Evolutionary conservation across 2,329 filamentous ascomycete genomes (phyloP), one percentile per base, ranked within the genome.

Genomic region (Hypoxylon sp.): DNA sequence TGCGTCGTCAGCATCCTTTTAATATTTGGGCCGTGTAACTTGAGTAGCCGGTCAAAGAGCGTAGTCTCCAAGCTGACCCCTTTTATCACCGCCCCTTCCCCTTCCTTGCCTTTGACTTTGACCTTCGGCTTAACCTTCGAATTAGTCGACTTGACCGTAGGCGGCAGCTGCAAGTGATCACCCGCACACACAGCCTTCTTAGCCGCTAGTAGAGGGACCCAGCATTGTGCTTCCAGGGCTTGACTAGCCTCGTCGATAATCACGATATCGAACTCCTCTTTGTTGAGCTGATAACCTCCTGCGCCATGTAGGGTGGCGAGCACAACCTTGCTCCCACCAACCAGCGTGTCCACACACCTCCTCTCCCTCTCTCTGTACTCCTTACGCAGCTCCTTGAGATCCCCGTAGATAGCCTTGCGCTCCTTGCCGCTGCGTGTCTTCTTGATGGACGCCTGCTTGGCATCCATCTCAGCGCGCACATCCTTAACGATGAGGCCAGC

Each of bases 181-280:
- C 96, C 96, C 0, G 96, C 96, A 68, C 97, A 90, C 7, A 99
- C 90, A 7, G 93, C 90, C 81, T 97, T 98, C 70, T 84, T 88
- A 0, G 93, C 93, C 41, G 88, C 86, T 16, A 97, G 80, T 48
- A 99, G 80, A 9, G 96, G 90, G 54, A 98, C 94, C 96, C 96
- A 99, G 80, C 94, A 97, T 78, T 98, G 95, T 0, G 96, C 94
- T 79, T 99, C 96, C 8, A 98, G 84, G 1, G 96, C 96, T 78
- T 99, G 96, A 76, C 92, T 96, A 3, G 94, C 96, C 81, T 99
- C 96, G 74, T 99, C 96, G 61, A 99, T 93, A 65, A 99, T 90
- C 27, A 99, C 92, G 3, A 97, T 91, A 77, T 99, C 96, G 70
- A 99, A 99, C 55, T 87, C 82, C 74, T 96, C 89, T 66, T 90